Percentiles rank a stretch among this genome's conserved stretches.
Conservation (phyloP, 768 basidiomycete genomes). For the Russula sp. region DNA sequence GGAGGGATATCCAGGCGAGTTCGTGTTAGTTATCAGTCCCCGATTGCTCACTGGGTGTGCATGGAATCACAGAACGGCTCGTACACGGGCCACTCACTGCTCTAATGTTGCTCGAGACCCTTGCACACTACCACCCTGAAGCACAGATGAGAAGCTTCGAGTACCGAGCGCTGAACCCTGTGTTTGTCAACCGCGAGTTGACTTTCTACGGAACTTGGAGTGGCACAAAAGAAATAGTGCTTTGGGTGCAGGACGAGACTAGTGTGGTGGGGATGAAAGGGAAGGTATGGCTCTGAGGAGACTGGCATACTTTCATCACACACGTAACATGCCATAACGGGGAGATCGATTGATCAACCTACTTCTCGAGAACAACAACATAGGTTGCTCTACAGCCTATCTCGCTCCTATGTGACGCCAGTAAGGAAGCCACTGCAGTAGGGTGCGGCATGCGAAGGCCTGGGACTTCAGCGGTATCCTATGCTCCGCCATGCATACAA, state of each 20-base stretch:
- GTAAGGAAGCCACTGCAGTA: not conserved
- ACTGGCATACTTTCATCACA: not conserved
- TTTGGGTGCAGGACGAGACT: slow-evolving; percentile 57
- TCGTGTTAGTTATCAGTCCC: not conserved
- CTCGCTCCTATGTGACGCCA: not conserved
- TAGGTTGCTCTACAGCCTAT: not conserved
- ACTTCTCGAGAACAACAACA: not conserved
- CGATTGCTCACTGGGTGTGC: not conserved
- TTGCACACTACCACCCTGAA: slow-evolving; percentile 45
- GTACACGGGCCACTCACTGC: slow-evolving; percentile 83
- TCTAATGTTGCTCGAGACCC: slow-evolving; percentile 65
- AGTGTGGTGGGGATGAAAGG: slow-evolving; percentile 69
- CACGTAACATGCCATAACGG: not conserved
- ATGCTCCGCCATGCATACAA: not conserved
- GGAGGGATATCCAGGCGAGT: slow-evolving; percentile 69
- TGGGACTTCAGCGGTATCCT: not conserved
- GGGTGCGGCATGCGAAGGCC: not conserved
- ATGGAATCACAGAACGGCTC: slow-evolving; percentile 51
- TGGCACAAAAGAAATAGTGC: slow-evolving; percentile 34
- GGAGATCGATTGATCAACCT: not conserved
- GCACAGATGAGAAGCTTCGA: slow-evolving; percentile 48
- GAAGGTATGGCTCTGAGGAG: slow-evolving; percentile 28
- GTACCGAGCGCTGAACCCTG: slow-evolving; percentile 64
- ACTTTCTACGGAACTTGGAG: slow-evolving; percentile 45
- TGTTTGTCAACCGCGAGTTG: slow-evolving; percentile 47